Evolutionary conservation across 306 rosid species (phyloP).

Genomic region (Trifolium pratense): DNA sequence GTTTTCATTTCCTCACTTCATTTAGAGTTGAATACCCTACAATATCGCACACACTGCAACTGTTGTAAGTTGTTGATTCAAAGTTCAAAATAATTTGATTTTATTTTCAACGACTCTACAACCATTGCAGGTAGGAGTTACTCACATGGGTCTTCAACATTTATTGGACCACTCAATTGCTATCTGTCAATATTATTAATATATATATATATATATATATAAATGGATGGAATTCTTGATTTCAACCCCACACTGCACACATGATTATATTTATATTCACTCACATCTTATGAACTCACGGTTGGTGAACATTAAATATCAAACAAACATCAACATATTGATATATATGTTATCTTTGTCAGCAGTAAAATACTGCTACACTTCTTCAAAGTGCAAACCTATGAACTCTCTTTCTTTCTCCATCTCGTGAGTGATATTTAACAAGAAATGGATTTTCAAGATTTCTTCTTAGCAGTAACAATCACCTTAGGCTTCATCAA

Average conservation of each 20-base stretch:
- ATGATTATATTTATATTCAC: not conserved
- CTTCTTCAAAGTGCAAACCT: not conserved
- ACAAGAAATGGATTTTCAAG: slow-evolving; percentile 31
- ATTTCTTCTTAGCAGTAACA: slow-evolving; percentile 36
- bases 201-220: no score
- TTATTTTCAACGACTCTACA: no score
- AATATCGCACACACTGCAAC: no score
- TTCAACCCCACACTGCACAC: not conserved
- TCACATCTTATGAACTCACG: not conserved
- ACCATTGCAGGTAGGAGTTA: not conserved
- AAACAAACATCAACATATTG: not conserved
- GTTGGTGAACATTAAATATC: not conserved
- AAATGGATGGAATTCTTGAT: not conserved
- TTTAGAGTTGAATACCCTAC: no score
- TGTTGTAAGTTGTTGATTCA: no score
- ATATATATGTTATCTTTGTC: not conserved
- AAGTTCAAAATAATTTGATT: no score
- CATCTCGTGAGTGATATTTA: no score
- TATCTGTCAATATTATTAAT: not conserved
- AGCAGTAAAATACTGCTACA: not conserved
- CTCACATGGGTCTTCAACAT: not conserved
- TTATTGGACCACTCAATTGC: not conserved
- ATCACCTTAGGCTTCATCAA: slow-evolving; percentile 51
- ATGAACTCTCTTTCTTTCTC: not conserved
- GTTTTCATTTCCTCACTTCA: no score